These are phyloP conservation scores for Termitomyces sp. DNA, from an alignment of 768 basidiomycete species.

Conservation along the genomic window DNA sequence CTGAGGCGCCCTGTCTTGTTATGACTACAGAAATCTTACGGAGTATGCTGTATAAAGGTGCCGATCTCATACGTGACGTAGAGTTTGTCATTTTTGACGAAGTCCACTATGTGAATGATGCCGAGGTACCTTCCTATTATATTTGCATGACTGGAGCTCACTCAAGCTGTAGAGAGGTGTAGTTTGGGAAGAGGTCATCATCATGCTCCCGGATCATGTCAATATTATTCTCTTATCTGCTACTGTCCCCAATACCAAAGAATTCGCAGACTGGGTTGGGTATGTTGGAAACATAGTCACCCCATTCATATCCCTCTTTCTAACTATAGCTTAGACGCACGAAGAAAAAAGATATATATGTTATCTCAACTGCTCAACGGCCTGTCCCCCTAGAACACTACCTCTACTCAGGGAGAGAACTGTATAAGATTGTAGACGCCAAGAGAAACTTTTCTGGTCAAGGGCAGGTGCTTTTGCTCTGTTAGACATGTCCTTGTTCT, in stretches of 20 bases:
- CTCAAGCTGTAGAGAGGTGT: conserved; percentile 72
- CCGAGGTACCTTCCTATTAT: conserved; percentile 58
- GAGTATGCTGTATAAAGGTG: conserved; percentile 98
- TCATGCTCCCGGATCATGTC: conserved; percentile 98
- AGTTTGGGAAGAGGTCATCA: conserved; percentile 99
- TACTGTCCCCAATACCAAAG: conserved; percentile 96
- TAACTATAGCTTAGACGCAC: conserved; percentile 61
- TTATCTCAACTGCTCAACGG: conserved; percentile 93
- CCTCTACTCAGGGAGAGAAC: conserved; percentile 89
- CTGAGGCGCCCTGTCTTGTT: conserved; percentile 93
- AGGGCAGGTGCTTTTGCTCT: conserved; percentile 45
- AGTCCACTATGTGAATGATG: conserved; percentile 99
- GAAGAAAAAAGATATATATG: conserved; percentile 99
- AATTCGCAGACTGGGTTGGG: conserved; percentile 99
- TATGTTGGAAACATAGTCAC: conserved; percentile 31
- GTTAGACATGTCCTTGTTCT: not conserved
- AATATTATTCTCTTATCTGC: conserved; percentile 96
- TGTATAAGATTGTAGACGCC: conserved; percentile 89
- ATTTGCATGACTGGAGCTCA: conserved; percentile 1
- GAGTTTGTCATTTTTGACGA: conserved; percentile 99
- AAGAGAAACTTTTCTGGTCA: conserved; percentile 63
- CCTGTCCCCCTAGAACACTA: conserved; percentile 98
- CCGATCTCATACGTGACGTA: conserved; percentile 96
- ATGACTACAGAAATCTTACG: conserved; percentile 98
- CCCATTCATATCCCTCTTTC: conserved; percentile 1